A percentile compares a stretch with the other conserved stretches of the same genome.
Conservation (phyloP, 2,329 filamentous ascomycete species). For the Rutstroemia sp. region DNA sequence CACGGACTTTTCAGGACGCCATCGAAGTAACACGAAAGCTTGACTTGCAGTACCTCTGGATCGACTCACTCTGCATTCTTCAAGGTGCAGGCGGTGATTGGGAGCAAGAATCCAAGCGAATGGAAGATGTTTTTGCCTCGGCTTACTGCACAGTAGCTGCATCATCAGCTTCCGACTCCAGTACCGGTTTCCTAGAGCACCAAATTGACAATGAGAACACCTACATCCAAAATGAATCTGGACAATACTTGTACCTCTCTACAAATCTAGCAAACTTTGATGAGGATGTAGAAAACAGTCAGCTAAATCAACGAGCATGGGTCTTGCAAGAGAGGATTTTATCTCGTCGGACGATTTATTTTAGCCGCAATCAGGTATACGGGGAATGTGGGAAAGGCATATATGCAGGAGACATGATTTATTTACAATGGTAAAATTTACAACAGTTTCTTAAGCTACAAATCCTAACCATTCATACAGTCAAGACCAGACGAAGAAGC, state of each 20-base stretch:
- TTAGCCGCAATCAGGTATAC: slow-evolving; percentile 30
- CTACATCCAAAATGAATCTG: neutral
- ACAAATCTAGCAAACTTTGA: slow-evolving; percentile 26
- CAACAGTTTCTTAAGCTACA: neutral
- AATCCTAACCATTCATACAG: neutral
- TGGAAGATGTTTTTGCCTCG: slow-evolving; percentile 20
- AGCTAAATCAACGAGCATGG: slow-evolving; percentile 33
- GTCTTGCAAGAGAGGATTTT: slow-evolving; percentile 34
- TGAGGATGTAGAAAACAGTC: slow-evolving; percentile 26
- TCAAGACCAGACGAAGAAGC: no score
- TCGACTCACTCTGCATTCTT: slow-evolving; percentile 29
- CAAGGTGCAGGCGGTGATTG: slow-evolving; percentile 26
- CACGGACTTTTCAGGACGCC: slow-evolving; percentile 21
- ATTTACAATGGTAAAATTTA: slow-evolving; percentile 19
- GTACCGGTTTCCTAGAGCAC: neutral
- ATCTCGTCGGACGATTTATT: slow-evolving; percentile 33
- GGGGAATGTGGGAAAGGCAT: slow-evolving; percentile 33
- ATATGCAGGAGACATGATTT: slow-evolving; percentile 29
- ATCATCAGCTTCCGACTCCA: neutral
- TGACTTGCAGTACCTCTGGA: slow-evolving; percentile 26
- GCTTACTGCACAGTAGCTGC: slow-evolving; percentile 7
- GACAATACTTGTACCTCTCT: neutral
- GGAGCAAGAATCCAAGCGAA: slow-evolving; percentile 18
- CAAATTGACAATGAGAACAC: neutral
- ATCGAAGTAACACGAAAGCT: slow-evolving; percentile 23